phyloP scores from a whole-genome alignment of 1,284 basidiomycete genomes.

The Tilletiopsis washingtonensis region DNA sequence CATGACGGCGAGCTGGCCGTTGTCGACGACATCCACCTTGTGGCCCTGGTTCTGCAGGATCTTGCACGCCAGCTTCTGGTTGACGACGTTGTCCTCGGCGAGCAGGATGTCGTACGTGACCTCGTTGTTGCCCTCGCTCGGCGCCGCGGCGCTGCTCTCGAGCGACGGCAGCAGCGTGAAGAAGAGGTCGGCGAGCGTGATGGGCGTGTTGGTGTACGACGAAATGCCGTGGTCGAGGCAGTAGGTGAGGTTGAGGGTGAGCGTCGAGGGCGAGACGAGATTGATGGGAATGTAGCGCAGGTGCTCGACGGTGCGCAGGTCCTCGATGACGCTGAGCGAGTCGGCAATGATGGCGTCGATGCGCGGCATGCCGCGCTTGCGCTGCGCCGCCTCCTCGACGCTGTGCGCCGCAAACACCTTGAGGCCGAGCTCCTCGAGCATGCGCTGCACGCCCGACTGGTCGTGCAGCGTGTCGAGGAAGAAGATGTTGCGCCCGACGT shows the following conservation, averaged over 20 bases:
- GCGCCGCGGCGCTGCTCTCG: conserved; percentile 81
- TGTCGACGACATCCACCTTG: conserved; percentile 92
- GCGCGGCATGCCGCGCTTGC: conserved; percentile 68
- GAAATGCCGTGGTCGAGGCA: conserved; percentile 84
- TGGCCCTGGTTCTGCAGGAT: conserved; percentile 96
- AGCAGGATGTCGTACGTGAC: conserved; percentile 86
- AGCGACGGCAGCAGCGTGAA: conserved; percentile 88
- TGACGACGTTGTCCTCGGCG: conserved; percentile 95
- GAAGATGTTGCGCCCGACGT: conserved; percentile 54
- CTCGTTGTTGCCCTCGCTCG: conserved; percentile 67
- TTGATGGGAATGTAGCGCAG: conserved; percentile 94
- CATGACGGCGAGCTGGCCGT: conserved; percentile 82
- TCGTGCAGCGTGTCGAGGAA: conserved; percentile 83
- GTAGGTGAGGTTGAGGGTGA: conserved; percentile 49
- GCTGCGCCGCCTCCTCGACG: conserved; percentile 62
- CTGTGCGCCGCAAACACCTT: conserved; percentile 70
- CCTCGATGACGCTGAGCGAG: conserved; percentile 74
- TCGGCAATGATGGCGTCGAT: conserved; percentile 96
- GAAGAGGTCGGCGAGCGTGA: conserved; percentile 77
- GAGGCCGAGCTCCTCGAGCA: conserved; percentile 74
- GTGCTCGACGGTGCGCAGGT: conserved; percentile 83
- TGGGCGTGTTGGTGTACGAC: conserved; percentile 83
- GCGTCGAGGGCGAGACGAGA: conserved; percentile 59
- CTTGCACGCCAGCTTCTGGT: conserved; percentile 94
- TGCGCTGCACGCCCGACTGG: conserved; percentile 65